Conservation (phyloP, 345 rosid species). For the Aethionema arabicum region DNA sequence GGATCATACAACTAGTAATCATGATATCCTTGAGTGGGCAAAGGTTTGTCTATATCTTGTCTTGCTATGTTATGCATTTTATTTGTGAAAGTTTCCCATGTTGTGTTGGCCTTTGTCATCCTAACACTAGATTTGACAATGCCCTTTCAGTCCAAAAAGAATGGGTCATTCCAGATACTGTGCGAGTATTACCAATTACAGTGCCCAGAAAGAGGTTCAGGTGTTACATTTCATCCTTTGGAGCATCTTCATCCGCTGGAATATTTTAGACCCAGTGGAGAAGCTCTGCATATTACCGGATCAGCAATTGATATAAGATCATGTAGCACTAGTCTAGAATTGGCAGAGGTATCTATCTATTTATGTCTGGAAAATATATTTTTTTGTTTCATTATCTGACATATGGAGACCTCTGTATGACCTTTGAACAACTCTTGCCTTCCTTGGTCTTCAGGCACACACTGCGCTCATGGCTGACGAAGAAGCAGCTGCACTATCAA, state of each 20-base stretch:
- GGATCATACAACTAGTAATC: slow-evolving; percentile 64
- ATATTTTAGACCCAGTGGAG: slow-evolving; percentile 69
- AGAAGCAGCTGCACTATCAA: slow-evolving; percentile 83
- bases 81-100: slow-evolving; percentile 4
- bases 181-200: slow-evolving; percentile 67
- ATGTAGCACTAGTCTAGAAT: slow-evolving; percentile 67
- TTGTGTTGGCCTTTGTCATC: slow-evolving; percentile 13
- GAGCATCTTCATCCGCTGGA: slow-evolving; percentile 86
- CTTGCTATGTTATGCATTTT: neutral
- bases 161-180: slow-evolving; percentile 78
- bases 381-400: slow-evolving; percentile 12
- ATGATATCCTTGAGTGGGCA: slow-evolving; percentile 88
- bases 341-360: slow-evolving; percentile 61
- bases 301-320: slow-evolving; percentile 66
- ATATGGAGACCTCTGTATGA: slow-evolving; percentile 6
- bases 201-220: slow-evolving; percentile 73
- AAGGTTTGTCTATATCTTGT: slow-evolving; percentile 54
- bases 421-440: neutral
- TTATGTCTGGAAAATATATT: slow-evolving; percentile 10
- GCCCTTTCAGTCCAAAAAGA: slow-evolving; percentile 61
- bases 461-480: slow-evolving; percentile 77
- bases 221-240: slow-evolving; percentile 75
- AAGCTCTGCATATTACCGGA: slow-evolving; percentile 56
- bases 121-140: slow-evolving; percentile 11
- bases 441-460: slow-evolving; percentile 56